A percentile compares a stretch with the other conserved stretches of the same genome.
phyloP scores from a whole-genome alignment of 2,329 filamentous ascomycete species.

The Claviceps digitariae region DNA sequence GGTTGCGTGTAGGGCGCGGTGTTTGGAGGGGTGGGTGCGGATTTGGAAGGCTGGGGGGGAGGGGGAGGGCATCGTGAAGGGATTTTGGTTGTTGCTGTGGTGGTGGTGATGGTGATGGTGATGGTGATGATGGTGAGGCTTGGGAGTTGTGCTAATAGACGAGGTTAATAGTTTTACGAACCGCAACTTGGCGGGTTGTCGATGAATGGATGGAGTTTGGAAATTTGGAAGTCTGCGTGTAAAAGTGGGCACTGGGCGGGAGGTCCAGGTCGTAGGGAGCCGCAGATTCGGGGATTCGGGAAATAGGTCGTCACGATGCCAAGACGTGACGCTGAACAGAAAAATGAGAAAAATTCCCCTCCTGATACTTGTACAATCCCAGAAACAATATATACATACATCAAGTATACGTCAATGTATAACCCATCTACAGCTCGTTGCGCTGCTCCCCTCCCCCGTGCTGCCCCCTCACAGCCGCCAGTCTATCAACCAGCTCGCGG shows the following conservation, averaged over 20 bases:
- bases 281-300: too few relatives aligned
- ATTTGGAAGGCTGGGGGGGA: background rate
- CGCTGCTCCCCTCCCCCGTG: constrained; percentile 10
- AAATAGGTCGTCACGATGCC: too few relatives aligned
- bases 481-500: constrained; percentile 23
- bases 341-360: too few relatives aligned
- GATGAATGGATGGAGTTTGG: too few relatives aligned
- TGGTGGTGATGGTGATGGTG: background rate
- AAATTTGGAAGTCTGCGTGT: too few relatives aligned
- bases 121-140: background rate
- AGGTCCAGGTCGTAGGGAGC: too few relatives aligned
- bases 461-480: constrained; percentile 19
- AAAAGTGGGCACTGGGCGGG: too few relatives aligned
- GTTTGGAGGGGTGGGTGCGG: constrained; percentile 18
- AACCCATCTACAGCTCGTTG: constrained; percentile 20
- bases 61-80: background rate
- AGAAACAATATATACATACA: too few relatives aligned
- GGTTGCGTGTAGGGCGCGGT: constrained; percentile 33
- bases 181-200: too few relatives aligned
- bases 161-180: too few relatives aligned
- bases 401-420: background rate
- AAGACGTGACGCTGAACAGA: too few relatives aligned
- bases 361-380: too few relatives aligned
- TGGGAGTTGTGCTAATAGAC: background rate
- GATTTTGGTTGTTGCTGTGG: background rate